Conservation (phyloP, 768 basidiomycete species). For the Lactifluus hygrophoroides region DNA sequence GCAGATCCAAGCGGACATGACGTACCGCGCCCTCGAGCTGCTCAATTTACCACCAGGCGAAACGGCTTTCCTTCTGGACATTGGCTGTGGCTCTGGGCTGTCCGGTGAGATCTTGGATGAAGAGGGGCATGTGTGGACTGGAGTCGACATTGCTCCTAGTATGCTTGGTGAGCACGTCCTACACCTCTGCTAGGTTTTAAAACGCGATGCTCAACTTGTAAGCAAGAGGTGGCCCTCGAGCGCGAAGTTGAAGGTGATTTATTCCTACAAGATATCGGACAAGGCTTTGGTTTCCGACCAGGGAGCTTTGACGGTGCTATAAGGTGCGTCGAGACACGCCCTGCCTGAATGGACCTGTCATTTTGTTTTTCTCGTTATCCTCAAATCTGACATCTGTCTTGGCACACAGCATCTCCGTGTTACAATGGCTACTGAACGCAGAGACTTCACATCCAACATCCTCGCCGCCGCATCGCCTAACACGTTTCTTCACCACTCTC, state of each 20-base stretch:
- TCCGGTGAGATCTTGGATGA: slow-evolving; percentile 96
- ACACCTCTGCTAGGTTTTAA: background rate
- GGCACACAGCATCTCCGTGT: slow-evolving; percentile 77
- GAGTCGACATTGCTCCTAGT: slow-evolving; percentile 90
- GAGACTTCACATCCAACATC: slow-evolving; percentile 87
- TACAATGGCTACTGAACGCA: slow-evolving; percentile 97
- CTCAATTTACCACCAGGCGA: slow-evolving; percentile 73
- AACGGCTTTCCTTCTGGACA: slow-evolving; percentile 83
- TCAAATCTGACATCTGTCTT: background rate
- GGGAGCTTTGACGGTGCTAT: slow-evolving; percentile 98
- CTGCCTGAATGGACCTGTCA: background rate
- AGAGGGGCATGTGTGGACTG: slow-evolving; percentile 87
- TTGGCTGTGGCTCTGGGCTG: slow-evolving; percentile 95
- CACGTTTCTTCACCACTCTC: slow-evolving; percentile 87
- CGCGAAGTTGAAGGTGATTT: slow-evolving; percentile 94
- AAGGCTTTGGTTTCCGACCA: slow-evolving; percentile 94
- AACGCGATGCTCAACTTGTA: background rate
- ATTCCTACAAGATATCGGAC: slow-evolving; percentile 95
- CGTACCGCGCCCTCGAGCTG: slow-evolving; percentile 88
- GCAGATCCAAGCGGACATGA: slow-evolving; percentile 96
- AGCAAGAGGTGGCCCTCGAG: slow-evolving; percentile 86
- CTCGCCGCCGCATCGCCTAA: slow-evolving; percentile 78
- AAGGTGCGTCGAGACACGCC: slow-evolving; percentile 48
- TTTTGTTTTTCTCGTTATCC: background rate
- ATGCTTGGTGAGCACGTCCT: slow-evolving; percentile 71